Percentiles rank a stretch among this genome's conserved stretches.
Evolutionary conservation across 225 moss, liverwort and hornwort genomes (phyloP).

Genomic region (Pseudoscleropodium purum): DNA sequence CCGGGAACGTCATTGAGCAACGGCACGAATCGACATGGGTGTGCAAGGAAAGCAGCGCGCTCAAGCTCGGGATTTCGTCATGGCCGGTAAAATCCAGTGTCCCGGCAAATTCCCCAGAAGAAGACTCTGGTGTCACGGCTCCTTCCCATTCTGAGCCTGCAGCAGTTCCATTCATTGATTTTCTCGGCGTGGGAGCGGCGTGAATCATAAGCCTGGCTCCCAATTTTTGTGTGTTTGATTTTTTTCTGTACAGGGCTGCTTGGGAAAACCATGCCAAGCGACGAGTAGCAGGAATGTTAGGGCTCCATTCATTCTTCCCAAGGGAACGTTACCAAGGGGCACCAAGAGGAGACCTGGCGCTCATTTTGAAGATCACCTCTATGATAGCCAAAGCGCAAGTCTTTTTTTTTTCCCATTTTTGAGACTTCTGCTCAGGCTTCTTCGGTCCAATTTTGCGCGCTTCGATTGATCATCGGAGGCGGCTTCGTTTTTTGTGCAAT

Average conservation of each 20-base stretch:
- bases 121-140: background rate
- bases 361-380: slow-evolving; percentile 3
- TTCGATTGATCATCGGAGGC: background rate
- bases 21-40: slow-evolving; percentile 22
- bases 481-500: background rate
- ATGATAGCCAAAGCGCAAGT: background rate
- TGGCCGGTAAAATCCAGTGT: background rate
- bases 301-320: slow-evolving; percentile 3
- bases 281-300: background rate
- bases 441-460: slow-evolving; percentile 1
- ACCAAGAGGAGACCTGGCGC: background rate
- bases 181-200: slow-evolving; percentile 72
- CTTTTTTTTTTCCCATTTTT: slow-evolving; percentile 1
- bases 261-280: background rate
- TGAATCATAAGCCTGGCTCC: background rate
- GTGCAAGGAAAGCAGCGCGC: slow-evolving; percentile 25
- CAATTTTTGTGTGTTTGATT: slow-evolving; percentile 19
- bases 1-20: slow-evolving; percentile 10
- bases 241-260: slow-evolving; percentile 22
- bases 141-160: slow-evolving; percentile 26
- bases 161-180: slow-evolving; percentile 62
- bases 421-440: background rate
- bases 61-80: slow-evolving; percentile 8
- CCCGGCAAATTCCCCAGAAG: background rate
- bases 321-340: background rate